phyloP scores from a whole-genome alignment of 2,329 filamentous ascomycete species.

The Lithohypha guttulata region DNA sequence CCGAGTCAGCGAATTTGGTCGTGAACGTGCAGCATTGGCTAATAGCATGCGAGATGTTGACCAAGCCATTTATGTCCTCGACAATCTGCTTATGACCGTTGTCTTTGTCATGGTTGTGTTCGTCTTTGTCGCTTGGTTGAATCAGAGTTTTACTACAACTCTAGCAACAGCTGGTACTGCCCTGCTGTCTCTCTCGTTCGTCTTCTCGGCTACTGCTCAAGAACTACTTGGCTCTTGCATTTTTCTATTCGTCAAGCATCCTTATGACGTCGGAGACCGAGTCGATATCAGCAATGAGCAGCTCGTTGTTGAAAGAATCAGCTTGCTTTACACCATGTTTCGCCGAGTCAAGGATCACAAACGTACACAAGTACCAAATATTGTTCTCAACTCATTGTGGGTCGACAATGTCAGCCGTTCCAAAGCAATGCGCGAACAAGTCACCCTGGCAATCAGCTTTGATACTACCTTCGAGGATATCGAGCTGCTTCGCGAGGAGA shows the following conservation, averaged over 20 bases:
- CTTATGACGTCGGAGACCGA: slow-evolving; percentile 89
- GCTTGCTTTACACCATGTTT: slow-evolving; percentile 85
- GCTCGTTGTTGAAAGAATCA: slow-evolving; percentile 85
- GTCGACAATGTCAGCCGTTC: slow-evolving; percentile 88
- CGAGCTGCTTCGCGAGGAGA: slow-evolving; percentile 70
- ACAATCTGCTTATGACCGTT: slow-evolving; percentile 71
- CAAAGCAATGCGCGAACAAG: slow-evolving; percentile 79
- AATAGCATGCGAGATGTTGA: slow-evolving; percentile 97
- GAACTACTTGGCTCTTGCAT: slow-evolving; percentile 98
- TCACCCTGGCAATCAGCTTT: slow-evolving; percentile 71
- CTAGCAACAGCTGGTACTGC: slow-evolving; percentile 84
- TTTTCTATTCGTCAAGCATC: slow-evolving; percentile 97
- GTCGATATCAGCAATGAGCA: slow-evolving; percentile 63
- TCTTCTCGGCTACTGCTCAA: slow-evolving; percentile 83
- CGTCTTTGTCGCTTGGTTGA: slow-evolving; percentile 84
- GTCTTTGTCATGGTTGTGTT: slow-evolving; percentile 72
- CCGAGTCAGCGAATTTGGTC: slow-evolving; percentile 71
- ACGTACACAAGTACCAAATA: slow-evolving; percentile 75
- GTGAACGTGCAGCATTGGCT: slow-evolving; percentile 76
- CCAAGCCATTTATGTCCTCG: slow-evolving; percentile 82
- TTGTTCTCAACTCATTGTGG: slow-evolving; percentile 82
- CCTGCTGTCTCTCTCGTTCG: slow-evolving; percentile 88
- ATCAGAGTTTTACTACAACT: slow-evolving; percentile 72
- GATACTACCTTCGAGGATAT: slow-evolving; percentile 85
- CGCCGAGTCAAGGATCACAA: slow-evolving; percentile 73